Evolutionary conservation across 306 rosid species (phyloP).

Genomic region (Acacia acuminata): DNA sequence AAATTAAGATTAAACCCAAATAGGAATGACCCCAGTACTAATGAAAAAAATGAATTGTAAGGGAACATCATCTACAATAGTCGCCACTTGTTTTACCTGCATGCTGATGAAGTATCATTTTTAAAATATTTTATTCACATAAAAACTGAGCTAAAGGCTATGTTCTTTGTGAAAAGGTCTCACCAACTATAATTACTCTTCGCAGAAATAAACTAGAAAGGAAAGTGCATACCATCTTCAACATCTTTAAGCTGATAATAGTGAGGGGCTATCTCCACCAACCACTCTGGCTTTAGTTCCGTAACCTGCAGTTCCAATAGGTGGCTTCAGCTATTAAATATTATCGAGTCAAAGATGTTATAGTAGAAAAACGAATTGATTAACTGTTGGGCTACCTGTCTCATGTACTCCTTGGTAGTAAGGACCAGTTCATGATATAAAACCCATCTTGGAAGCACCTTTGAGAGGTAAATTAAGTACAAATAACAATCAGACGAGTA

Average conservation of each 20-base stretch:
- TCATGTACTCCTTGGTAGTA: constrained; percentile 91
- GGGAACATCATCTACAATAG: neutral
- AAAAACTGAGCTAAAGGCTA: constrained; percentile 4
- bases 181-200: constrained; percentile 8
- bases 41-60: no score
- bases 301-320: constrained; percentile 60
- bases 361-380: neutral
- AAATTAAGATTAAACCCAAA: no score
- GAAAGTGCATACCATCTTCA: constrained; percentile 74
- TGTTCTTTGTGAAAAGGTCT: neutral
- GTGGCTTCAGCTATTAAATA: constrained; percentile 27
- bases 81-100: neutral
- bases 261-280: constrained; percentile 95
- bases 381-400: constrained; percentile 62
- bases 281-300: constrained; percentile 88
- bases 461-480: constrained; percentile 25
- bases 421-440: constrained; percentile 91
- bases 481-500: neutral
- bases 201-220: constrained; percentile 8
- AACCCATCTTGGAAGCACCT: constrained; percentile 95
- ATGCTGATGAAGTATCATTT: neutral
- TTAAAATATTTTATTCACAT: neutral
- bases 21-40: no score
- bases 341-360: constrained; percentile 18
- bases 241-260: constrained; percentile 93